Evolutionary conservation across 2,329 filamentous ascomycete species (phyloP).

Genomic region (Orbilia oligospora): DNA sequence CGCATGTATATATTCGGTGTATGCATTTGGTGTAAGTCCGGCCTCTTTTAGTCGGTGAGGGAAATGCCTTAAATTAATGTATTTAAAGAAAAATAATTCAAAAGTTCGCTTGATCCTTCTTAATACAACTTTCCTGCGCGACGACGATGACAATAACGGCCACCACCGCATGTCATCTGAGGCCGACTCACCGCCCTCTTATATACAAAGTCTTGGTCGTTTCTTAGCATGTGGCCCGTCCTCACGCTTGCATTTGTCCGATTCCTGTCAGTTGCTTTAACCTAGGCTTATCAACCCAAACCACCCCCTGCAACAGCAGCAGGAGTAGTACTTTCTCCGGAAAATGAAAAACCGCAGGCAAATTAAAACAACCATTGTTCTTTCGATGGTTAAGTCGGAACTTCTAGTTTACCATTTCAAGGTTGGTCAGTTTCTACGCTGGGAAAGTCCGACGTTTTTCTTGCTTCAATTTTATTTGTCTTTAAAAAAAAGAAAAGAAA

Average conservation of each 20-base stretch:
- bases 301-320: neutral
- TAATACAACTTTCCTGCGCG: neutral
- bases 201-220: neutral
- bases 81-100: neutral
- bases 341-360: neutral
- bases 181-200: slow-evolving; percentile 23
- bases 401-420: neutral
- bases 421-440: neutral
- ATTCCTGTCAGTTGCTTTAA: slow-evolving; percentile 2
- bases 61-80: too few relatives aligned
- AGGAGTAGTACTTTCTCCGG: neutral
- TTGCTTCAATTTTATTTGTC: too few relatives aligned
- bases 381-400: neutral
- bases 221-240: slow-evolving; percentile 54
- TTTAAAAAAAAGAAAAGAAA: neutral
- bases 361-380: neutral
- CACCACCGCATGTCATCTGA: slow-evolving; percentile 15
- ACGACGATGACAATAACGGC: neutral
- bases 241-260: slow-evolving; percentile 59
- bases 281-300: slow-evolving; percentile 18
- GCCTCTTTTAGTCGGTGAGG: too few relatives aligned
- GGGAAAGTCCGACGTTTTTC: slow-evolving; percentile 2
- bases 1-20: too few relatives aligned
- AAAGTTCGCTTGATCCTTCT: neutral
- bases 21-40: too few relatives aligned